phyloP scores from a whole-genome alignment of 495 filamentous ascomycete genomes.

The Opeltia flavorubescens region DNA sequence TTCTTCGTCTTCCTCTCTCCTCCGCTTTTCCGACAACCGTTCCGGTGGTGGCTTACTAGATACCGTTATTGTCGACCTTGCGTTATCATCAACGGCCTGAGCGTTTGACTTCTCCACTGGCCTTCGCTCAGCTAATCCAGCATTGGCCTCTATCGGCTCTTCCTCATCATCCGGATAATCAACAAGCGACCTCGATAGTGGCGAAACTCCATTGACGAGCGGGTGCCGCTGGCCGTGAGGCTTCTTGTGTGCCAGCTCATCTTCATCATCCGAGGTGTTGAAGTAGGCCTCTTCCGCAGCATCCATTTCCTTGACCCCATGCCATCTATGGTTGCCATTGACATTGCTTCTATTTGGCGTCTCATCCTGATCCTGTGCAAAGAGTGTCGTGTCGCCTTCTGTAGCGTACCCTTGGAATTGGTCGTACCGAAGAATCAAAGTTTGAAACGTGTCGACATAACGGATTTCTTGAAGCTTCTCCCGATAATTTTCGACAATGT shows the following conservation, averaged over 20 bases:
- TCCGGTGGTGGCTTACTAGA: slow-evolving; percentile 41
- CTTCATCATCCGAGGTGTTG: slow-evolving; percentile 79
- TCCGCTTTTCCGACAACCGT: slow-evolving; percentile 76
- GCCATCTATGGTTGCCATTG: slow-evolving; percentile 54
- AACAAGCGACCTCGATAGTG: slow-evolving; percentile 59
- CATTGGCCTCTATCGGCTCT: slow-evolving; percentile 36
- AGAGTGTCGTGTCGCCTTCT: slow-evolving; percentile 40
- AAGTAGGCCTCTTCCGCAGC: slow-evolving; percentile 87
- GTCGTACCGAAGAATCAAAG: slow-evolving; percentile 65
- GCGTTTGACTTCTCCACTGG: slow-evolving; percentile 19
- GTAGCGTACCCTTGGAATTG: slow-evolving; percentile 56
- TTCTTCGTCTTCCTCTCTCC: slow-evolving; percentile 68
- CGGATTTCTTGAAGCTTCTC: slow-evolving; percentile 64
- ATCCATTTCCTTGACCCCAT: slow-evolving; percentile 73
- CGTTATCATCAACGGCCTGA: slow-evolving; percentile 8
- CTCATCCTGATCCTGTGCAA: slow-evolving; percentile 33
- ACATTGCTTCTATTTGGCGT: slow-evolving; percentile 32
- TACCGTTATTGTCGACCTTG: slow-evolving; percentile 8
- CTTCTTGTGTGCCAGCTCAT: slow-evolving; percentile 26
- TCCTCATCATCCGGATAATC: slow-evolving; percentile 76
- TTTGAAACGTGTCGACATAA: slow-evolving; percentile 77
- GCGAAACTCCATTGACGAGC: slow-evolving; percentile 32
- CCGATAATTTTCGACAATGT: slow-evolving; percentile 80
- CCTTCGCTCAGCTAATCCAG: slow-evolving; percentile 9
- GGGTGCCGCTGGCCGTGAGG: slow-evolving; percentile 10